phyloP scores from a whole-genome alignment of 176 grass and related monocot genomes.

The Aegilops sharonensis region DNA sequence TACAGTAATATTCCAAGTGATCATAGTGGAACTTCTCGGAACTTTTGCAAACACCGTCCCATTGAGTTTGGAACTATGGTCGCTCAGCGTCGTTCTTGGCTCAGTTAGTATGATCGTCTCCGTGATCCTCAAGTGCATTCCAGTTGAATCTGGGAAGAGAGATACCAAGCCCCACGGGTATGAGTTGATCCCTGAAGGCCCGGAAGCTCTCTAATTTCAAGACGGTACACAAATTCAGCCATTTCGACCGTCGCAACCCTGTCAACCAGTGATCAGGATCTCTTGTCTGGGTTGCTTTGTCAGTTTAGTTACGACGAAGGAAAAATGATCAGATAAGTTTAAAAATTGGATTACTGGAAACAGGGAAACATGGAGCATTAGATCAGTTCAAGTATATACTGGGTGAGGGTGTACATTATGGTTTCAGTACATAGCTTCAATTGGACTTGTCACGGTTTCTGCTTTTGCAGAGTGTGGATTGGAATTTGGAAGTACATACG shows the following conservation, averaged over 20 bases:
- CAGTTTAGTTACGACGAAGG: neutral
- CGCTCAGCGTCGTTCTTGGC: conserved; percentile 61
- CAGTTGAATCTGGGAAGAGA: conserved; percentile 40
- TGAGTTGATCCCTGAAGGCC: conserved; percentile 53
- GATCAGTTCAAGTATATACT: neutral
- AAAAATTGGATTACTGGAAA: neutral
- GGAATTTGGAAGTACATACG: neutral
- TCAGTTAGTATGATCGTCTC: conserved; percentile 66
- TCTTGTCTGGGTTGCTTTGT: neutral
- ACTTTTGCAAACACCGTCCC: conserved; percentile 72
- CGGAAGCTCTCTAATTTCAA: conserved; percentile 43
- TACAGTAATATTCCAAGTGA: conserved; percentile 74
- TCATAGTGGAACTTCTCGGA: conserved; percentile 82
- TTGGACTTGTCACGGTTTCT: neutral
- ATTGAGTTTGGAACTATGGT: conserved; percentile 66
- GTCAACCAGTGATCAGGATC: neutral
- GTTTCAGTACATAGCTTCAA: neutral
- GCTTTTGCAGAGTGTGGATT: neutral
- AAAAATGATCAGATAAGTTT: neutral
- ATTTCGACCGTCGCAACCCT: neutral
- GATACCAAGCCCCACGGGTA: conserved; percentile 41
- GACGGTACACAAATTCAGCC: neutral
- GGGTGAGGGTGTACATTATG: neutral
- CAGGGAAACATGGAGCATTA: neutral
- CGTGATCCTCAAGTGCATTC: conserved; percentile 77